phyloP scores from a whole-genome alignment of 805 yeast species.

The Tetrapisispora iriomotensis region DNA sequence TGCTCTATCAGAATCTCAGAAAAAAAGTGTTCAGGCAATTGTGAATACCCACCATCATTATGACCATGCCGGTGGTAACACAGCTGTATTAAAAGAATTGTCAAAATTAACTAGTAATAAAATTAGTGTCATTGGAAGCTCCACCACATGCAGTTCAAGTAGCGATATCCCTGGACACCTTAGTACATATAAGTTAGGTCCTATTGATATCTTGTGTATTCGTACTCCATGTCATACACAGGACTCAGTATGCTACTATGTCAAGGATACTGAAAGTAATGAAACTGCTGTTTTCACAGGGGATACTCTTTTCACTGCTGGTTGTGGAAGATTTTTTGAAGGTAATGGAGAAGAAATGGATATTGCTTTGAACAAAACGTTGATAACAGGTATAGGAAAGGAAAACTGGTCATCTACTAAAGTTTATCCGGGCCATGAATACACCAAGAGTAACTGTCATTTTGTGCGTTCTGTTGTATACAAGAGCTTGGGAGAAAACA shows the following conservation, averaged over 20 bases:
- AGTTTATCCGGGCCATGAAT: conserved; percentile 94
- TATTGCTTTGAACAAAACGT: conserved; percentile 45
- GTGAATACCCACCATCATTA: conserved; percentile 95
- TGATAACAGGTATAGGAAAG: conserved; percentile 50
- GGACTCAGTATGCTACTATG: conserved; percentile 86
- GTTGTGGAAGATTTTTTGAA: conserved; percentile 96
- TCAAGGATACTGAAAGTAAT: conserved; percentile 48
- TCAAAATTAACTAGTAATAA: conserved; percentile 30
- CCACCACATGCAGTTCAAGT: conserved; percentile 32
- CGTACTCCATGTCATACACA: conserved; percentile 98
- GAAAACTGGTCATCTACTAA: conserved; percentile 35
- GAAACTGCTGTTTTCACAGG: conserved; percentile 85
- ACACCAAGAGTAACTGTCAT: conserved; percentile 70
- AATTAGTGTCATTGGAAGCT: conserved; percentile 68
- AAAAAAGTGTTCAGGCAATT: conserved; percentile 54
- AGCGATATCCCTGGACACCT: conserved; percentile 61
- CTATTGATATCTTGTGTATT: conserved; percentile 55
- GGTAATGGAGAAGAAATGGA: conserved; percentile 82
- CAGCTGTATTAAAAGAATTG: conserved; percentile 22
- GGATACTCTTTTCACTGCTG: conserved; percentile 87
- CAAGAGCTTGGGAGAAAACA: conserved; percentile 30
- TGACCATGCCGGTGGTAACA: conserved; percentile 90
- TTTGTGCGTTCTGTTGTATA: conserved; percentile 61
- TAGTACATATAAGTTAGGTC: conserved; percentile 38
- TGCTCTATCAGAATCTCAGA: conserved; percentile 30